Percentiles rank a stretch among this genome's conserved stretches.
Conservation (phyloP, 2,329 filamentous ascomycete genomes). For the Fusarium sp. region DNA sequence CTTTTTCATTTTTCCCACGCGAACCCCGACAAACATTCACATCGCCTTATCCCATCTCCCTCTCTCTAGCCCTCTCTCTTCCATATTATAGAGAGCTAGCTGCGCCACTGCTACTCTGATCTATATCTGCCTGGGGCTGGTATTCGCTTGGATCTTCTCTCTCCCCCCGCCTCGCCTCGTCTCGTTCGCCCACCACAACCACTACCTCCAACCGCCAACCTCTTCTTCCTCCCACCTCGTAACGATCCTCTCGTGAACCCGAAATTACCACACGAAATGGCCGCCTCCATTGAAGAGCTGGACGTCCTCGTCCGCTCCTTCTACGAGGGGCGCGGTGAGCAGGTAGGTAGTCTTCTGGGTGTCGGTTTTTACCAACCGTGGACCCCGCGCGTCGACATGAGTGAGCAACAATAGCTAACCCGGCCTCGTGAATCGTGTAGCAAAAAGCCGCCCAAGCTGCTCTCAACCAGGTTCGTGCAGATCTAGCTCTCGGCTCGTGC, state of each 20-base stretch:
- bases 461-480: constrained; percentile 80
- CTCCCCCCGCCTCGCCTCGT: constrained; percentile 39
- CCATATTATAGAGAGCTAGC: constrained; percentile 20
- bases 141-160: constrained; percentile 39
- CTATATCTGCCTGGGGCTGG: constrained; percentile 38
- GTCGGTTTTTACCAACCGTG: constrained; percentile 29
- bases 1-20: constrained; percentile 32
- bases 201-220: constrained; percentile 29
- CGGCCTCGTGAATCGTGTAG: constrained; percentile 59
- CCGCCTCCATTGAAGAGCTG: constrained; percentile 87
- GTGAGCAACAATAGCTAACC: constrained; percentile 29
- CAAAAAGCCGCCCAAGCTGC: constrained; percentile 96
- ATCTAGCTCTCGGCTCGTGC: neutral
- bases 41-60: neutral
- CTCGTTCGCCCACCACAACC: constrained; percentile 36
- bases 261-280: constrained; percentile 57
- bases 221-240: constrained; percentile 27
- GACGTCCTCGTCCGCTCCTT: constrained; percentile 96
- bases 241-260: constrained; percentile 42
- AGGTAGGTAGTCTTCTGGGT: constrained; percentile 64
- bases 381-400: constrained; percentile 32
- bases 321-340: constrained; percentile 94
- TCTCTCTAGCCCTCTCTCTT: neutral
- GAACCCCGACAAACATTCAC: constrained; percentile 2
- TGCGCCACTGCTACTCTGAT: constrained; percentile 26